Evolutionary conservation across 176 grass and related monocot species (phyloP).

Genomic region (Musa troglodytarum): DNA sequence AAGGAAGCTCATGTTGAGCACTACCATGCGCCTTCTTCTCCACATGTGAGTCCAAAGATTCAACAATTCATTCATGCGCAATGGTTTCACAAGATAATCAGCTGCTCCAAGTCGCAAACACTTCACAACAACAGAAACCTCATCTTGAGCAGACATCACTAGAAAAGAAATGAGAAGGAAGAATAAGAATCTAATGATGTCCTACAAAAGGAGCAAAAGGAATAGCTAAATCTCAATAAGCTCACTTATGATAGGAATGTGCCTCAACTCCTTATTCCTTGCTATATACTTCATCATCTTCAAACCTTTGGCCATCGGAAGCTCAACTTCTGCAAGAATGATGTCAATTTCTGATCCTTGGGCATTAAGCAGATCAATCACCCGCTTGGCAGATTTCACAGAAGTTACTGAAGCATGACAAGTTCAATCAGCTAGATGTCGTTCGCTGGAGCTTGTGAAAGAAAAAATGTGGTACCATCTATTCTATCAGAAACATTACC

Average conservation of each 20-base stretch:
- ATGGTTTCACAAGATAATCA: constrained; percentile 83
- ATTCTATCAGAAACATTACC: neutral
- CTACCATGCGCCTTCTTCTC: constrained; percentile 77
- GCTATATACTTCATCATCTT: constrained; percentile 98
- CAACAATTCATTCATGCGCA: constrained; percentile 80
- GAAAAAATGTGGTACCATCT: neutral
- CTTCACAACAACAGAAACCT: constrained; percentile 91
- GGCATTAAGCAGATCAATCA: constrained; percentile 66
- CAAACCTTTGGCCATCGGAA: constrained; percentile 72
- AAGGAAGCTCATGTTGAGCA: constrained; percentile 3
- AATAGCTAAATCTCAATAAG: neutral
- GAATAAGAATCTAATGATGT: neutral
- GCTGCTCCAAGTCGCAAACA: constrained; percentile 83
- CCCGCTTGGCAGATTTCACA: constrained; percentile 63
- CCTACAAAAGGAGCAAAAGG: neutral
- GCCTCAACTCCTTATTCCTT: constrained; percentile 69
- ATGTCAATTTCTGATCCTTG: constrained; percentile 71
- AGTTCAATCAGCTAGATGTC: neutral
- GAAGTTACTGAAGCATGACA: constrained; percentile 51
- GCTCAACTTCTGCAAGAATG: constrained; percentile 86
- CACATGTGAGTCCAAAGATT: constrained; percentile 97
- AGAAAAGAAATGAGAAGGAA: constrained; percentile 9
- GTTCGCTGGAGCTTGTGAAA: constrained; percentile 9
- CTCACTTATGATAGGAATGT: constrained; percentile 96
- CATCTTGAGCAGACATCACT: constrained; percentile 95